Conservation (phyloP, 169 alveolate genomes). For the Plasmodium malariae region DNA sequence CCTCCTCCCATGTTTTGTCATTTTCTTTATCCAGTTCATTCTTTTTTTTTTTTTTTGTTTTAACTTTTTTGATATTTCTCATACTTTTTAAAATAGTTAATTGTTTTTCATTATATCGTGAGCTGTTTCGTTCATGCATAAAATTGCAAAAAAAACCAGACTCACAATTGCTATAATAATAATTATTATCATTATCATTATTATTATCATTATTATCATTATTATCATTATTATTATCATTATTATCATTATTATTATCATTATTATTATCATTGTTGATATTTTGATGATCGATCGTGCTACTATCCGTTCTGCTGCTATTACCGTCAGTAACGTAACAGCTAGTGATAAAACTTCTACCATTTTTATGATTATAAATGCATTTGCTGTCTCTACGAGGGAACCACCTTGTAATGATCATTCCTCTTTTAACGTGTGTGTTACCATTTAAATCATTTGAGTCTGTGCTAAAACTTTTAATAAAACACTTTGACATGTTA, state of each 20-base stretch:
- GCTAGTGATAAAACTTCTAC: no score
- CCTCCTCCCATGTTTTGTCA: background rate
- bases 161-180: background rate
- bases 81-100: slow-evolving; percentile 14
- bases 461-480: background rate
- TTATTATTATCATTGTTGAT: no score
- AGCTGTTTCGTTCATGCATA: background rate
- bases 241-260: background rate
- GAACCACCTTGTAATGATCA: background rate
- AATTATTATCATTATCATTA: background rate
- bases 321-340: no score
- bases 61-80: no score
- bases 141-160: background rate
- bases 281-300: no score
- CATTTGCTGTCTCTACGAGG: background rate
- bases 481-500: background rate
- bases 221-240: background rate
- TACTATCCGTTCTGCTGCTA: no score
- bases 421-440: background rate
- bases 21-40: no score
- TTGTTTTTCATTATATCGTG: background rate
- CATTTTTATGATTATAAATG: no score
- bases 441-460: background rate
- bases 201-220: background rate
- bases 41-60: no score